phyloP scores from a whole-genome alignment of 345 rosid genomes.

The Reutealis trisperma region DNA sequence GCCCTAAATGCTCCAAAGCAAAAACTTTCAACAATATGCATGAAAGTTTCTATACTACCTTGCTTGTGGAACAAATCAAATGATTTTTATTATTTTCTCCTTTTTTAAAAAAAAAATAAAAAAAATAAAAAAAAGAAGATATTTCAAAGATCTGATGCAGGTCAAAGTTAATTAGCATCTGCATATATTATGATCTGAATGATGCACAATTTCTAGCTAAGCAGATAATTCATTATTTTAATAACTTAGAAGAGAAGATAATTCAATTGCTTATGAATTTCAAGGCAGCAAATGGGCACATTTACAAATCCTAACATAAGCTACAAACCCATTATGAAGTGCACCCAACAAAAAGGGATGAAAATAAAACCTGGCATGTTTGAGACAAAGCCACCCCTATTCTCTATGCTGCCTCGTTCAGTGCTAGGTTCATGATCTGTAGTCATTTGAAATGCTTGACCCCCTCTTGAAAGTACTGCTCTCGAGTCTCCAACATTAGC shows the following conservation, averaged over 20 bases:
- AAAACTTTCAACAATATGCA: slow-evolving; percentile 1
- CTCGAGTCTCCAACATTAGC: slow-evolving; percentile 75
- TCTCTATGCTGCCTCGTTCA: slow-evolving; percentile 65
- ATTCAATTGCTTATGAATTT: slow-evolving; percentile 1
- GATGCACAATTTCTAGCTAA: slow-evolving; percentile 1
- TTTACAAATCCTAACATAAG: not conserved
- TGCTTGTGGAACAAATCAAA: not conserved
- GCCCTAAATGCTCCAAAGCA: not conserved
- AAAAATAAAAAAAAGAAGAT: too few species aligned
- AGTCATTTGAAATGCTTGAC: slow-evolving; percentile 53
- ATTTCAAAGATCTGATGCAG: not conserved
- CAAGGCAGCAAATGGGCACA: not conserved
- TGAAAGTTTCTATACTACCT: slow-evolving; percentile 1
- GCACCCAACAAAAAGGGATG: not conserved
- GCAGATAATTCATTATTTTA: not conserved
- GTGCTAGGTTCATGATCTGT: slow-evolving; percentile 72
- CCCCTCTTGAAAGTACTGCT: slow-evolving; percentile 62
- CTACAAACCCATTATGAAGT: not conserved
- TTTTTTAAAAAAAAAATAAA: too few species aligned
- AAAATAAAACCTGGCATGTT: slow-evolving; percentile 61
- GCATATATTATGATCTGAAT: not conserved
- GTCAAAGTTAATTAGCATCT: not conserved
- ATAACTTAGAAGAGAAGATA: not conserved
- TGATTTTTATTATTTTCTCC: not conserved
- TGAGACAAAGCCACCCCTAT: slow-evolving; percentile 75